Evolutionary conservation across 331 rosid species (phyloP), one percentile per base, ranked within the genome.

Genomic region (Arachis monticola): DNA sequence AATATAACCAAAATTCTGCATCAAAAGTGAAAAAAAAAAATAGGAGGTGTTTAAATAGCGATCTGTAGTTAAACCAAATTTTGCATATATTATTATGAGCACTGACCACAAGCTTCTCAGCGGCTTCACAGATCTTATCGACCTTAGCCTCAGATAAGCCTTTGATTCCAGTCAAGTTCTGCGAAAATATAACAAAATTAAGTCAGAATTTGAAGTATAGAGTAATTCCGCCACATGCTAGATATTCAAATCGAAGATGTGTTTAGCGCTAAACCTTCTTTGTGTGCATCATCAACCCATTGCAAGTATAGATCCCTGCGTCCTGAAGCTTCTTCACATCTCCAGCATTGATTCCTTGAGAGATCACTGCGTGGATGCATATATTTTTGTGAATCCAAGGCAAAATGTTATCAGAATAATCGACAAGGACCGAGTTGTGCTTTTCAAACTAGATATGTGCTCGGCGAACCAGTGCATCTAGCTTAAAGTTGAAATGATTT

Each of bases 261-360:
- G 56, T 17, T 73, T 65, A 3, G 44, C 42, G 47, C 14, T 62
- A 7, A 77, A 92, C 97, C 97, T 94, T 94, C 89, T 92, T 94
- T 2, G 99, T 94, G 72, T 92, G 96, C 99, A 94, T 94, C 99
- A 92, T 92, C 80, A 94, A 88, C 77, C 97, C 99, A 69, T 94
- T 94, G 90, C 97, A 94, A 67, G 97, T 92, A 78, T 86, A 90
- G 12, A 94, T 94, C 83, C 99, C 99, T 35, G 99, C 97, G 6
- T 94, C 97, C 79, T 94, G 97, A 82, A 94, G 97, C 90, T 94
- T 94, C 90, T 90, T 94, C 80, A 94, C 92, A 59, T 94, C 99
- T 73, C 99, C 99, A 56, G 97, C 96, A 77, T 94, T 94, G 78
- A 94, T 94, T 75, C 97, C 97, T 79, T 94, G 99, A 42, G 99